These are phyloP conservation scores for Didymella keratinophila DNA, from an alignment of 2,329 filamentous ascomycete genomes.

Conservation along the genomic window DNA sequence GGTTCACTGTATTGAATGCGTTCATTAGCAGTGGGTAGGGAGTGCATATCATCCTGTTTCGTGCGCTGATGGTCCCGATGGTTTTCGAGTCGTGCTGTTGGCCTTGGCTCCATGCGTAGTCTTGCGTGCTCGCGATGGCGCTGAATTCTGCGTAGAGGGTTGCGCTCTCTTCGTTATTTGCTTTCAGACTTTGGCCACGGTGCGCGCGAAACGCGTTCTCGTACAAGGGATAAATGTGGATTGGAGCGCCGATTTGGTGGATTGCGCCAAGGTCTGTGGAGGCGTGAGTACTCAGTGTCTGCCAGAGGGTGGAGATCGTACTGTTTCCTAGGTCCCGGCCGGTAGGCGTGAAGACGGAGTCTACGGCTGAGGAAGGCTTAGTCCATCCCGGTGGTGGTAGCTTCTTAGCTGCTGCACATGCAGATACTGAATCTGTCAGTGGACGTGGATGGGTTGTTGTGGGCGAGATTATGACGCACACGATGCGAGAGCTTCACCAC, in stretches of 20 bases:
- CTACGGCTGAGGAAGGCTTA: slow-evolving; percentile 55
- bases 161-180: slow-evolving; percentile 68
- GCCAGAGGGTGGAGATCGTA: slow-evolving; percentile 41
- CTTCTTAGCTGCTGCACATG: slow-evolving; percentile 60
- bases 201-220: slow-evolving; percentile 70
- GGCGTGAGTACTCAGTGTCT: slow-evolving; percentile 26
- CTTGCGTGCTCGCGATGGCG: slow-evolving; percentile 61
- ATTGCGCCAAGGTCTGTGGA: slow-evolving; percentile 61
- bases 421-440: slow-evolving; percentile 53
- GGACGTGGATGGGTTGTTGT: not conserved
- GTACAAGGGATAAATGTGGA: slow-evolving; percentile 73
- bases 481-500: slow-evolving; percentile 71
- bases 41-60: slow-evolving; percentile 72
- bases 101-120: slow-evolving; percentile 66
- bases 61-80: slow-evolving; percentile 63
- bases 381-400: slow-evolving; percentile 70
- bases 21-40: slow-evolving; percentile 76
- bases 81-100: slow-evolving; percentile 56
- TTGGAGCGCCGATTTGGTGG: slow-evolving; percentile 68
- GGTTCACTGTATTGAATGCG: slow-evolving; percentile 73
- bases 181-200: slow-evolving; percentile 60
- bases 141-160: slow-evolving; percentile 69
- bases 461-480: slow-evolving; percentile 48
- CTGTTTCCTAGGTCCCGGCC: slow-evolving; percentile 54
- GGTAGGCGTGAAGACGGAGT: slow-evolving; percentile 61